Evolutionary conservation across 108 stramenopile species (phyloP).

Genomic region (Nitzschia sp.): DNA sequence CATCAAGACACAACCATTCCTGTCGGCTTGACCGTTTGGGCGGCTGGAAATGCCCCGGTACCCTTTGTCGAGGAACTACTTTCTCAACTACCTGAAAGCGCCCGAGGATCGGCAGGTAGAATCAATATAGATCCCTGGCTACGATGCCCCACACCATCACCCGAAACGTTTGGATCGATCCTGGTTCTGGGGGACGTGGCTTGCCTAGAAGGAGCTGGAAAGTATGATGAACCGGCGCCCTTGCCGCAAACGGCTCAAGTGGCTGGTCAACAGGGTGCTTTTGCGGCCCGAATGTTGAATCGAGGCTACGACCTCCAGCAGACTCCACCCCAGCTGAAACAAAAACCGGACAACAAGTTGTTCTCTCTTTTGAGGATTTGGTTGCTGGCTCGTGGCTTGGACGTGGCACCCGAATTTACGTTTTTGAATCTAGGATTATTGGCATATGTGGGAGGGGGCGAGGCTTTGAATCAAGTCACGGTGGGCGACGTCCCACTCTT

Average conservation of each 20-base stretch:
- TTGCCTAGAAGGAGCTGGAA: conserved; percentile 25
- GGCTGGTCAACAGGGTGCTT: conserved; percentile 81
- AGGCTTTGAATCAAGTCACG: conserved; percentile 73
- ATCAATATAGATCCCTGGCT: conserved; percentile 65
- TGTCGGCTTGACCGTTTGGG: conserved; percentile 60
- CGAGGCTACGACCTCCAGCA: conserved; percentile 58
- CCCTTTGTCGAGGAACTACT: conserved; percentile 57
- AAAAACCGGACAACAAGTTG: not conserved
- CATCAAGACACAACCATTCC: conserved; percentile 37
- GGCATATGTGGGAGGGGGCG: conserved; percentile 72
- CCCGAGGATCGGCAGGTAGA: conserved; percentile 43
- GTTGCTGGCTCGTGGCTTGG: conserved; percentile 56
- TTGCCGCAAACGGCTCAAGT: conserved; percentile 78
- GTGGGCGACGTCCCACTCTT: conserved; percentile 60
- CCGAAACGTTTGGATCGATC: conserved; percentile 47
- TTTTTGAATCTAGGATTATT: conserved; percentile 76
- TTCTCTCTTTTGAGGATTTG: conserved; percentile 28
- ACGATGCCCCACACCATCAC: conserved; percentile 37
- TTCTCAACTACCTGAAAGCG: conserved; percentile 41
- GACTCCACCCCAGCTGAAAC: conserved; percentile 37
- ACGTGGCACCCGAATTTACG: conserved; percentile 49
- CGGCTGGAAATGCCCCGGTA: conserved; percentile 66
- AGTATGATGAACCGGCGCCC: not conserved
- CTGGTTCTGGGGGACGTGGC: conserved; percentile 71
- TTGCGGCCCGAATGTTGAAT: conserved; percentile 59